A percentile compares a stretch with the other conserved stretches of the same genome.
phyloP scores from a whole-genome alignment of 2,329 filamentous ascomycete genomes.

The Colletotrichum kahawae region DNA sequence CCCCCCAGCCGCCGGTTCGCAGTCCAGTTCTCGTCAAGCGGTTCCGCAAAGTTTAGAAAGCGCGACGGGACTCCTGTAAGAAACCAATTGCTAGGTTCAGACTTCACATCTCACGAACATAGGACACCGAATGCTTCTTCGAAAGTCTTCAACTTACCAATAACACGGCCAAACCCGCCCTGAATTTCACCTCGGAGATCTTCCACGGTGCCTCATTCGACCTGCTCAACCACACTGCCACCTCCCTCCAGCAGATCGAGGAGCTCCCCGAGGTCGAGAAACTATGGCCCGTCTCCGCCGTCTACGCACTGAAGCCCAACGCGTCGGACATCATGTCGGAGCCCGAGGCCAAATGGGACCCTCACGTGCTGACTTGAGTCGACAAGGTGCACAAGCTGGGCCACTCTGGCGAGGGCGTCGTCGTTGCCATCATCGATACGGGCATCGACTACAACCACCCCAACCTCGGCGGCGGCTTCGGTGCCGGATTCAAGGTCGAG shows the following conservation, averaged over 20 bases:
- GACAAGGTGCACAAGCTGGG: neutral
- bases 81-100: neutral
- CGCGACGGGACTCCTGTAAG: neutral
- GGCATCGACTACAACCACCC: constrained; percentile 56
- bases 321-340: neutral
- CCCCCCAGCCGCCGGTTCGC: neutral
- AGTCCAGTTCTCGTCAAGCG: neutral
- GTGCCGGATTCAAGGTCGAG: constrained; percentile 50
- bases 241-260: neutral
- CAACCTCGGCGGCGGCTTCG: constrained; percentile 57
- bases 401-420: neutral
- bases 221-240: neutral
- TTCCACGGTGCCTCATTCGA: constrained; percentile 20
- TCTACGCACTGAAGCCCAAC: neutral
- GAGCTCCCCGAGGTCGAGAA: neutral
- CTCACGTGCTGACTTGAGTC: constrained; percentile 5
- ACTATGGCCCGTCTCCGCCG: neutral
- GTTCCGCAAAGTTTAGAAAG: neutral
- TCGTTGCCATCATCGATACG: constrained; percentile 31
- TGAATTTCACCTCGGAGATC: constrained; percentile 10
- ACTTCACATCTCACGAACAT: neutral
- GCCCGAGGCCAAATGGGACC: neutral
- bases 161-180: neutral
- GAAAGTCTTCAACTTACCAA: neutral
- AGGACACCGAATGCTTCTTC: constrained; percentile 9